phyloP scores from a whole-genome alignment of 2,329 filamentous ascomycete species.

The Cladosporium sp. region DNA sequence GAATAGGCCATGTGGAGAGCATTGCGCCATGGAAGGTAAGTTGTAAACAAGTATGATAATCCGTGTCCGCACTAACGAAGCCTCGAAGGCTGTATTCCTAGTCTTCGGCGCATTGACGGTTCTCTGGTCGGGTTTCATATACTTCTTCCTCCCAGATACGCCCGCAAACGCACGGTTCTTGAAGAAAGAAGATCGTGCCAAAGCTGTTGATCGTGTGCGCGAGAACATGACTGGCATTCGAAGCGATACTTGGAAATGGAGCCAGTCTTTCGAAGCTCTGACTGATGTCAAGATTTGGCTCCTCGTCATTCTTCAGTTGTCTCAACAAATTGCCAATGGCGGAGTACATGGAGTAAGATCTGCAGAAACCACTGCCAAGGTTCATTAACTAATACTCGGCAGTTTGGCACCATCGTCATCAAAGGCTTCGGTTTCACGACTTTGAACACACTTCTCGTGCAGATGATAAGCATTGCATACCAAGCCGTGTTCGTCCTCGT shows the following conservation, averaged over 20 bases:
- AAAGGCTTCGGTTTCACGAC: slow-evolving; percentile 54
- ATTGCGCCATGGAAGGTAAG: not conserved
- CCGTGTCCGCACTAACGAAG: not conserved
- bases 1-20: not conserved
- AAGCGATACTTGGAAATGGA: slow-evolving; percentile 47
- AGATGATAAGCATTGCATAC: slow-evolving; percentile 32
- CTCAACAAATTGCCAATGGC: slow-evolving; percentile 55
- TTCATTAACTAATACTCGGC: not conserved
- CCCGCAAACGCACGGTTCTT: slow-evolving; percentile 54
- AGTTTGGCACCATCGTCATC: slow-evolving; percentile 56
- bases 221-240: slow-evolving; percentile 39
- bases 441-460: slow-evolving; percentile 51
- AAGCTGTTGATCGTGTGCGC: not conserved
- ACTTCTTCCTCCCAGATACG: slow-evolving; percentile 60
- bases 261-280: slow-evolving; percentile 51
- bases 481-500: not conserved
- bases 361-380: too few relatives aligned
- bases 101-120: slow-evolving; percentile 42
- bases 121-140: slow-evolving; percentile 47
- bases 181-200: not conserved
- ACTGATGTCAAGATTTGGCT: slow-evolving; percentile 57
- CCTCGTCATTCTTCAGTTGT: slow-evolving; percentile 43
- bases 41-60: too few relatives aligned
- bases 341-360: not conserved
- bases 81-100: slow-evolving; percentile 54